These are phyloP conservation scores for Aegilops tauschii DNA, from an alignment of 176 grass and related monocot genomes.

Conservation along the genomic window DNA sequence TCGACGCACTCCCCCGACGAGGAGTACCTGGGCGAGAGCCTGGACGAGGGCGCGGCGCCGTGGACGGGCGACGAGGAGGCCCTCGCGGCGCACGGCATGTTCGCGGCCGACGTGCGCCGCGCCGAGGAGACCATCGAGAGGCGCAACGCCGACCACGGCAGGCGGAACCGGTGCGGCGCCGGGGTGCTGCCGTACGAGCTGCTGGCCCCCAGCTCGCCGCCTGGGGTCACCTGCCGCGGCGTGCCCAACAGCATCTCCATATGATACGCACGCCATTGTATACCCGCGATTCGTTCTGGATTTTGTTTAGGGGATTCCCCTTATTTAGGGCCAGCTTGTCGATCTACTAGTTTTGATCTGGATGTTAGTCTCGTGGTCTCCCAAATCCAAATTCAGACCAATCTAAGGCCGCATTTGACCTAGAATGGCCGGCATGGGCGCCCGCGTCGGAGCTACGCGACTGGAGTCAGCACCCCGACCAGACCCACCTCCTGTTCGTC, in stretches of 20 bases:
- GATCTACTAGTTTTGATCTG: neutral
- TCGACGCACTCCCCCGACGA: constrained; percentile 98
- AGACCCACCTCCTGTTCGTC: neutral
- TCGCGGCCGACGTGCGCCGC: constrained; percentile 56
- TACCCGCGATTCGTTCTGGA: too few species aligned
- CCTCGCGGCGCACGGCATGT: constrained; percentile 51
- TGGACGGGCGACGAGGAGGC: constrained; percentile 87
- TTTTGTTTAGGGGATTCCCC: neutral
- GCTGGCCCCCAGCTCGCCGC: constrained; percentile 78
- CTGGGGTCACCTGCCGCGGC: constrained; percentile 89
- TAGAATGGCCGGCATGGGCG: neutral
- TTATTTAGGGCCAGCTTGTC: neutral
- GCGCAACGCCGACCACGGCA: constrained; percentile 58
- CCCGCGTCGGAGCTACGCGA: neutral
- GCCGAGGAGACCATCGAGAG: constrained; percentile 74
- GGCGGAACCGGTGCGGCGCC: constrained; percentile 78
- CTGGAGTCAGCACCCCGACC: neutral
- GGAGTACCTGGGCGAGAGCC: constrained; percentile 87
- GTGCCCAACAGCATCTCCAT: constrained; percentile 99
- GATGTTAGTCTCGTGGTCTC: neutral
- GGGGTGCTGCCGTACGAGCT: constrained; percentile 93
- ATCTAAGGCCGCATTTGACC: too few species aligned
- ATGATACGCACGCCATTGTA: constrained; percentile 21
- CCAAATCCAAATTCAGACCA: neutral
- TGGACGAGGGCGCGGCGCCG: constrained; percentile 40